A percentile compares a stretch with the other conserved stretches of the same genome.
phyloP scores from a whole-genome alignment of 352 stramenopile species.

The Globisporangium barbulae region DNA sequence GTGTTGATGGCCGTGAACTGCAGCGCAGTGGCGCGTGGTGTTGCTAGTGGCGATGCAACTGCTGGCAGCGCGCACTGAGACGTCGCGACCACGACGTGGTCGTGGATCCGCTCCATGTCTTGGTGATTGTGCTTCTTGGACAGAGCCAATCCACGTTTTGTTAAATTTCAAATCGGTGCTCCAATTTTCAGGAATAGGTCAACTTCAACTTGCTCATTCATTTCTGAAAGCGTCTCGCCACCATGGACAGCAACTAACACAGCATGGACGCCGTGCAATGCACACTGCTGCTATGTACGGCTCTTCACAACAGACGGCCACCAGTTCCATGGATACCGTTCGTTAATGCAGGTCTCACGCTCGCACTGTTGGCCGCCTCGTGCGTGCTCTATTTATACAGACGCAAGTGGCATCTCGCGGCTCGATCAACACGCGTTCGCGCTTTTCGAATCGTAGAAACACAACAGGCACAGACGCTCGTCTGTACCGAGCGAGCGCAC shows the following conservation, averaged over 20 bases:
- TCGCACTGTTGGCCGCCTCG: no score
- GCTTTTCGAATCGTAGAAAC: background rate
- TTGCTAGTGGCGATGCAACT: background rate
- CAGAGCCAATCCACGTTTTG: background rate
- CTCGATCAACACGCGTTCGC: no score
- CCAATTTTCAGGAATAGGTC: background rate
- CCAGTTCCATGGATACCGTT: no score
- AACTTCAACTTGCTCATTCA: background rate
- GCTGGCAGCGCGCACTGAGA: conserved; percentile 19
- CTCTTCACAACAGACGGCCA: no score
- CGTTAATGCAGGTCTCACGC: no score
- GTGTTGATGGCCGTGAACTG: conserved; percentile 45
- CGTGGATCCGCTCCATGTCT: conserved; percentile 21
- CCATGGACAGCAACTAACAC: no score
- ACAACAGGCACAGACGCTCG: background rate
- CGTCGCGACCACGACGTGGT: conserved; percentile 32
- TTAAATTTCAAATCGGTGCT: background rate
- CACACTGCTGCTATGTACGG: no score
- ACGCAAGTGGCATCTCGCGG: no score
- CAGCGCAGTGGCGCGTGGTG: conserved; percentile 17
- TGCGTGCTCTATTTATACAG: no score
- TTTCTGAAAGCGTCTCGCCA: no score
- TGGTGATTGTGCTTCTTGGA: background rate
- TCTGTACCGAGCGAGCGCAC: no score
- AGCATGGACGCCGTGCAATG: no score